phyloP scores from a whole-genome alignment of 164 flowering plant genomes.

The Protea cynaroides region DNA sequence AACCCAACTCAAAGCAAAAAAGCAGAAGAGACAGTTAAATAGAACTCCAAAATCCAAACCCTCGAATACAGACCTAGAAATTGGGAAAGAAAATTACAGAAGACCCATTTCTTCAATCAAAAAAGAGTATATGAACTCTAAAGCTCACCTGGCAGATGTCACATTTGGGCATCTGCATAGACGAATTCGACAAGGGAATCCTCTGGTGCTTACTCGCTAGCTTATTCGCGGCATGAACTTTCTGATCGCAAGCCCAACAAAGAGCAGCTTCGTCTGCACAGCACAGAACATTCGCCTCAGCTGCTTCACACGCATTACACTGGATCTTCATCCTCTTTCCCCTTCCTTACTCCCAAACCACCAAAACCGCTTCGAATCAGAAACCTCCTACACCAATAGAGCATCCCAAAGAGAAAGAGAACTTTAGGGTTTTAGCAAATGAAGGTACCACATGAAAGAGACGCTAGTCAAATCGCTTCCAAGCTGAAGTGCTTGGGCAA shows the following conservation, averaged over 20 bases:
- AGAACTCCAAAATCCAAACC: too few relatives aligned
- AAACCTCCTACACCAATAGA: too few relatives aligned
- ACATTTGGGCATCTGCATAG: conserved; percentile 76
- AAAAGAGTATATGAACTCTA: neutral
- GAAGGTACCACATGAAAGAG: too few relatives aligned
- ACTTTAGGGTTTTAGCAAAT: too few relatives aligned
- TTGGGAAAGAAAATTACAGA: neutral
- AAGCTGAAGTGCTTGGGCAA: too few relatives aligned
- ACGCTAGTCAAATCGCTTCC: too few relatives aligned
- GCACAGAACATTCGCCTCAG: conserved; percentile 82
- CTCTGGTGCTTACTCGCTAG: conserved; percentile 86
- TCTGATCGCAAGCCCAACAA: conserved; percentile 74
- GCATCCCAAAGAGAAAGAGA: too few relatives aligned
- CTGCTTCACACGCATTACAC: conserved; percentile 85
- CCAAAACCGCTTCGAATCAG: too few relatives aligned
- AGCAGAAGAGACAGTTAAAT: neutral
- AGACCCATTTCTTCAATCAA: neutral
- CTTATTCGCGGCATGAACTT: conserved; percentile 91
- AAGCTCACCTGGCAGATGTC: conserved; percentile 80
- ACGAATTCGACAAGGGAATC: conserved; percentile 51
- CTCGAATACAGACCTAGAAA: neutral
- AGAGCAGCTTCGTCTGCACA: conserved; percentile 97
- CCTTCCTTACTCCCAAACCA: neutral
- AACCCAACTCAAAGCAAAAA: neutral
- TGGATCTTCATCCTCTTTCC: conserved; percentile 67